Percentiles rank a stretch among this genome's conserved stretches.
These are phyloP conservation scores for Colletotrichum karsti DNA, from an alignment of 2,329 filamentous ascomycete species.

Conservation along the genomic window DNA sequence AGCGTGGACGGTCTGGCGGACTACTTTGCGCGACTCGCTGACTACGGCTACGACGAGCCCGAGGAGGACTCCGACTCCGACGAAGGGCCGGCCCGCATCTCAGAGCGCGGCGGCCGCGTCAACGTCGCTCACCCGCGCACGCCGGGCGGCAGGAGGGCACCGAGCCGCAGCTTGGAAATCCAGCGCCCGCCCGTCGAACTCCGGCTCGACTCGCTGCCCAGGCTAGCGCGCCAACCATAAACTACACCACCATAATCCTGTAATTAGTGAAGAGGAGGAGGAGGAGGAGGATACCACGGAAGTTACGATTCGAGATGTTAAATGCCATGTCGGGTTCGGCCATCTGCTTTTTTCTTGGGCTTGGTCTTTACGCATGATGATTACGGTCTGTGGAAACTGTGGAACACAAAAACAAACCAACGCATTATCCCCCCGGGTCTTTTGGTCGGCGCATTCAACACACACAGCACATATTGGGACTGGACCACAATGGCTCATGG, in stretches of 20 bases:
- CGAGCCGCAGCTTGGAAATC: conserved; percentile 66
- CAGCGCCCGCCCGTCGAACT: conserved; percentile 49
- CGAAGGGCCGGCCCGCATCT: conserved; percentile 54
- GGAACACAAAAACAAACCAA: not conserved
- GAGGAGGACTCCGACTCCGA: conserved; percentile 56
- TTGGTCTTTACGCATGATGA: not conserved
- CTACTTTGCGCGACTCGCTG: conserved; percentile 84
- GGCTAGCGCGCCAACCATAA: not conserved
- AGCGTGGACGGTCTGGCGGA: conserved; percentile 79
- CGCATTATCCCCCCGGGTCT: not conserved
- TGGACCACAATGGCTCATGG: too few relatives aligned
- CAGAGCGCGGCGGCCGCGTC: conserved; percentile 61
- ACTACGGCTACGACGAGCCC: conserved; percentile 64
- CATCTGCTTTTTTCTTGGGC: not conserved
- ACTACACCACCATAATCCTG: not conserved
- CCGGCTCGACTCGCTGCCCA: conserved; percentile 36
- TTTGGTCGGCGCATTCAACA: conserved; percentile 16
- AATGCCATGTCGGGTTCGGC: not conserved
- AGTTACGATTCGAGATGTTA: not conserved
- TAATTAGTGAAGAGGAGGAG: not conserved
- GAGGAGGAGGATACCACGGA: not conserved
- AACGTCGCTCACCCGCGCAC: conserved; percentile 67
- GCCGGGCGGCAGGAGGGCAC: conserved; percentile 59
- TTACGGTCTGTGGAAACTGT: not conserved
- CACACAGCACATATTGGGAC: not conserved